Evolutionary conservation across 2,329 filamentous ascomycete genomes (phyloP).

Genomic region (Penicillium sp.): DNA sequence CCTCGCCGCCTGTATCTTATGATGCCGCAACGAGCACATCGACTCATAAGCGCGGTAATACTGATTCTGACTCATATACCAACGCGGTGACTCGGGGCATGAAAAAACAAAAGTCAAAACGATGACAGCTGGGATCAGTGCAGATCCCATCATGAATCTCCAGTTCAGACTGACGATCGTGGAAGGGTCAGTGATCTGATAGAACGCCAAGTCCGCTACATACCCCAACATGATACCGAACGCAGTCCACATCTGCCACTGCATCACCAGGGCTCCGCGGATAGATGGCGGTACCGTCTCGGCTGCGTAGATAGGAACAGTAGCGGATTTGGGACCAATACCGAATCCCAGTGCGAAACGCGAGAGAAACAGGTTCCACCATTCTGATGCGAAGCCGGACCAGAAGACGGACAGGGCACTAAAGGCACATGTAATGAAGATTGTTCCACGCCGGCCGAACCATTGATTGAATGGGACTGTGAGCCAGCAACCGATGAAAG

Average conservation of each 20-base stretch:
- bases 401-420: slow-evolving; percentile 57
- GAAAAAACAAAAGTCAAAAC: slow-evolving; percentile 63
- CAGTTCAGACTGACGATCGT: slow-evolving; percentile 62
- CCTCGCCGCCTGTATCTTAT: slow-evolving; percentile 46
- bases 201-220: slow-evolving; percentile 63
- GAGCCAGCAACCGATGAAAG: slow-evolving; percentile 70
- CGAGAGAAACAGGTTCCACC: slow-evolving; percentile 69
- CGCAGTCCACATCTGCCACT: slow-evolving; percentile 66
- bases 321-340: slow-evolving; percentile 73
- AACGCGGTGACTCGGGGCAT: slow-evolving; percentile 57
- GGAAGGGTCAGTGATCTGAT: slow-evolving; percentile 52
- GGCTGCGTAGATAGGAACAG: slow-evolving; percentile 74
- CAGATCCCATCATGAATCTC: slow-evolving; percentile 70
- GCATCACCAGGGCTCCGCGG: slow-evolving; percentile 77
- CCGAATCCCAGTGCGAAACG: slow-evolving; percentile 75
- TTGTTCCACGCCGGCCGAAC: slow-evolving; percentile 72
- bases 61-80: slow-evolving; percentile 49
- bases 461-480: slow-evolving; percentile 70
- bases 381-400: slow-evolving; percentile 68
- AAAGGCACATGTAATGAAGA: slow-evolving; percentile 74
- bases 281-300: slow-evolving; percentile 70
- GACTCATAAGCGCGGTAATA: slow-evolving; percentile 45
- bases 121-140: slow-evolving; percentile 62
- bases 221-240: slow-evolving; percentile 59
- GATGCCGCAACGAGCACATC: slow-evolving; percentile 45